phyloP scores from a whole-genome alignment of 1,284 basidiomycete genomes.

The Cryptococcus floricola region DNA sequence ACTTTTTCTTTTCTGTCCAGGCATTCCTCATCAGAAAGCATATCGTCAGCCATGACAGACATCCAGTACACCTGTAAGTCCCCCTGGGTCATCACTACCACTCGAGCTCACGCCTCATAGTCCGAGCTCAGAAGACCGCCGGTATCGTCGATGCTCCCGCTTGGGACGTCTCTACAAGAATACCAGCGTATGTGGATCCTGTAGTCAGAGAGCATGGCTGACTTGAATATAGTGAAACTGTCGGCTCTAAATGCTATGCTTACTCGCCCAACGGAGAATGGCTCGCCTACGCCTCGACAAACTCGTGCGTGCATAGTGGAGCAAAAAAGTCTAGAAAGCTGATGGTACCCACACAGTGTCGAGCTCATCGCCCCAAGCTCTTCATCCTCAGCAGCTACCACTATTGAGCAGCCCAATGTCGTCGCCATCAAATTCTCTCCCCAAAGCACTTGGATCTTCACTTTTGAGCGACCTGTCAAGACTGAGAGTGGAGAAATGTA shows the following conservation, averaged over 20 bases:
- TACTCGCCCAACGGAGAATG: constrained; percentile 86
- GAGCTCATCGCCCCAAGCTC: constrained; percentile 30
- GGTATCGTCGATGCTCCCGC: constrained; percentile 80
- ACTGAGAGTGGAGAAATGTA: constrained; percentile 45
- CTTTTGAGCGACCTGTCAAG: constrained; percentile 74
- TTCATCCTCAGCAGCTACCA: constrained; percentile 20
- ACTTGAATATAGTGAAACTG: constrained; percentile 51
- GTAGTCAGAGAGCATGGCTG: not conserved
- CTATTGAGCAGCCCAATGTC: constrained; percentile 59
- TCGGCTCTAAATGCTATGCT: constrained; percentile 61
- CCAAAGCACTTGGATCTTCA: constrained; percentile 83
- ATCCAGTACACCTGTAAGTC: constrained; percentile 63
- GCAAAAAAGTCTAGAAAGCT: constrained; percentile 1
- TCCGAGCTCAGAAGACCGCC: constrained; percentile 88
- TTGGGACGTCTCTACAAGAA: constrained; percentile 65
- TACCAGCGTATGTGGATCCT: constrained; percentile 53
- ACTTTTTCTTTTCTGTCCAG: no score
- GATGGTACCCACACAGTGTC: constrained; percentile 24
- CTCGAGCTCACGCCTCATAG: constrained; percentile 49
- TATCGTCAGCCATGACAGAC: constrained; percentile 17
- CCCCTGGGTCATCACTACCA: not conserved
- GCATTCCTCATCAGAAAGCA: not conserved
- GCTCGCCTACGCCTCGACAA: constrained; percentile 75
- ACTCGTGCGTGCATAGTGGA: not conserved
- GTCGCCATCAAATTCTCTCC: constrained; percentile 88